Conservation (phyloP, 352 stramenopile species). For the Elongisporangium anandrum region DNA sequence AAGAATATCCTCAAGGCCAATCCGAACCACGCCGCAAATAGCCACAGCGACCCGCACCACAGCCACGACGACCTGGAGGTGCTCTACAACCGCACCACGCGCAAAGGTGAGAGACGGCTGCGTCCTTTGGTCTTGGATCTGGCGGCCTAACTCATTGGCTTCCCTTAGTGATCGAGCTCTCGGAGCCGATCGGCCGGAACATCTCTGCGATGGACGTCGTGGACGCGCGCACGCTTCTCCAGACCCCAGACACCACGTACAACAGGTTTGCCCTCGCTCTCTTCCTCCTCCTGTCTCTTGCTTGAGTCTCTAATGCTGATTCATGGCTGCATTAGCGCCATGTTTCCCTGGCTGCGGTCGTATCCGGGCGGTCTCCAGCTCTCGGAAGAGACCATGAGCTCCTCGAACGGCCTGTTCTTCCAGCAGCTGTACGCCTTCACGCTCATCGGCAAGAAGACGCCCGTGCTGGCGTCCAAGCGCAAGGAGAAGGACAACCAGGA, state of each 20-base stretch:
- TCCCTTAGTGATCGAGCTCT: conserved; percentile 54
- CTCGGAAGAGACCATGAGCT: conserved; percentile 53
- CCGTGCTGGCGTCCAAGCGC: conserved; percentile 29
- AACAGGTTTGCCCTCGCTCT: conserved; percentile 19
- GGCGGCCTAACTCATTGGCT: neutral
- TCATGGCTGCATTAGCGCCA: conserved; percentile 23
- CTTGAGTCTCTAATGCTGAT: neutral
- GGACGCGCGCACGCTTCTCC: conserved; percentile 61
- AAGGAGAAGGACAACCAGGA: conserved; percentile 65
- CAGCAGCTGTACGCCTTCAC: conserved; percentile 83
- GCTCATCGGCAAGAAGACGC: conserved; percentile 59
- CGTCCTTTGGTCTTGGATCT: neutral
- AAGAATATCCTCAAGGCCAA: conserved; percentile 47
- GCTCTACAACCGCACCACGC: conserved; percentile 74
- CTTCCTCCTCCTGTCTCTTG: neutral
- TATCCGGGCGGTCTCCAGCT: conserved; percentile 46
- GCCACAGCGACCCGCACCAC: neutral
- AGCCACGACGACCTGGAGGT: conserved; percentile 66
- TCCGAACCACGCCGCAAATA: conserved; percentile 5
- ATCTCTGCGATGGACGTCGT: conserved; percentile 77
- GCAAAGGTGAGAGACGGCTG: conserved; percentile 14
- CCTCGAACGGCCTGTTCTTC: conserved; percentile 74
- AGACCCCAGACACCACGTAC: conserved; percentile 61
- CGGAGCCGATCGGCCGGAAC: conserved; percentile 53
- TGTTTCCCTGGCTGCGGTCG: conserved; percentile 76